Base-by-base conservation (phyloP, 805 yeast species). In the Hanseniaspora guilliermondii region DNA sequence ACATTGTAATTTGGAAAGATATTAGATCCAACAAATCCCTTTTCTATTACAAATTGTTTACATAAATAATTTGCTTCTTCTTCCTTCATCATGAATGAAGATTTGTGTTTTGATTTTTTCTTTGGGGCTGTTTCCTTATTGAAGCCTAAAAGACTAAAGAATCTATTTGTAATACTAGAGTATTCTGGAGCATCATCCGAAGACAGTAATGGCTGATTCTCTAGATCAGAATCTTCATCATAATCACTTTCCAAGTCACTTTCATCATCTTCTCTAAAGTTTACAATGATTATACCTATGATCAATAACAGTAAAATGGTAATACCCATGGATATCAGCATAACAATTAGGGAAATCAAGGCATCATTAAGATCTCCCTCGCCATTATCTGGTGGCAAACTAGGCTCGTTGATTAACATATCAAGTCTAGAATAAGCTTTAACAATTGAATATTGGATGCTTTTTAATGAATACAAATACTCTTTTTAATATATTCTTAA, bases 61-160 rank as follows among this genome's bases (percentile, higher is more conserved):
- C 53, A 49, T 17, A 49, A 36, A 64, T 89, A 88, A 57, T 87
- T 91, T 4, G 49, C 55, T 30, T 52, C 49, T 27, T 52, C 55
- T 45, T 52, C 55, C 17, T 52, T 47, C 16, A 48, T 30, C 14
- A 44, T 36, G 2, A 22, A 30, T 33, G 36, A 22, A 8, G 45
- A 30, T 17, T 53, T 47, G 22, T 17, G 30, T 2, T 25, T 30
- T 9, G 16, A 65, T 57, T 70, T 73, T 44, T 73, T 75, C 45
- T 60, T 67, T 4, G 63, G 60, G 16, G 59, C 64, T 19, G 56
- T 58, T 17, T 47, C 53, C 6, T 56, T 56, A 17, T 53, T 21
- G n/a, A 49, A 44, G 14, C 53, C 58, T 32, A 58, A 49, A 5
- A 53, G 19, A 24, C 49, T 49, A 12, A 38, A 46, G n/a, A 35